Conservation (phyloP, 2,329 filamentous ascomycete species). For the Tolypocladium paradoxum region DNA sequence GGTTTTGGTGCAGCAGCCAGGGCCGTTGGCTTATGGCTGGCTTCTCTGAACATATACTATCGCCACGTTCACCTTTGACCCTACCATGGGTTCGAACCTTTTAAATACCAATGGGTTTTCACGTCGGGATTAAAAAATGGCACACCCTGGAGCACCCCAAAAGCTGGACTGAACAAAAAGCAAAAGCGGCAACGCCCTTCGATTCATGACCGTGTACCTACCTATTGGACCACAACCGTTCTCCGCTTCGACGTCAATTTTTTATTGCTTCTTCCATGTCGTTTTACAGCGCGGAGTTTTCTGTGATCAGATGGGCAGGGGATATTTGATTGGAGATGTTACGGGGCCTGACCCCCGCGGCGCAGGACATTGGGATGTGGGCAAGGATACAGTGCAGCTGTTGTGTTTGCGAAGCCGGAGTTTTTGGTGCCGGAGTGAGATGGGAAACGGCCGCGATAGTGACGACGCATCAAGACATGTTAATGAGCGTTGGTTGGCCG, state of each 20-base stretch:
- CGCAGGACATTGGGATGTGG: neutral
- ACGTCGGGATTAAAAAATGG: neutral
- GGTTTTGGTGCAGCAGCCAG: neutral
- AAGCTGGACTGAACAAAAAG: neutral
- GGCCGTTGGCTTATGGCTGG: neutral
- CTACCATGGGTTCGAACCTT: neutral
- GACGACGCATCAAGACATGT: conserved; percentile 5
- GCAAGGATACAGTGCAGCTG: neutral
- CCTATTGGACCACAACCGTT: neutral
- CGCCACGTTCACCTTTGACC: neutral
- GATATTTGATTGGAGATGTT: neutral
- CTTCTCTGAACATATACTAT: neutral
- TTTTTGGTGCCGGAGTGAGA: conserved; percentile 4
- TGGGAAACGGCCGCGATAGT: conserved; percentile 5
- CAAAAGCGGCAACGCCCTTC: neutral
- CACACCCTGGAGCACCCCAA: neutral
- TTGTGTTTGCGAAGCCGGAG: conserved; percentile 2
- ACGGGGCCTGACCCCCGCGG: neutral
- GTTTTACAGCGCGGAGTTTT: conserved; percentile 7
- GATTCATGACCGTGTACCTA: conserved; percentile 6
- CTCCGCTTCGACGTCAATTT: neutral
- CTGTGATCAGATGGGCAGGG: neutral
- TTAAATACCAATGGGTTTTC: neutral
- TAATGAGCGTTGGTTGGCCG: conserved; percentile 2
- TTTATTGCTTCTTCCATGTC: neutral